Percentiles rank a stretch among this genome's conserved stretches.
These are phyloP conservation scores for Aphanomyces cochlioides DNA, from an alignment of 352 stramenopile species.

Conservation along the genomic window DNA sequence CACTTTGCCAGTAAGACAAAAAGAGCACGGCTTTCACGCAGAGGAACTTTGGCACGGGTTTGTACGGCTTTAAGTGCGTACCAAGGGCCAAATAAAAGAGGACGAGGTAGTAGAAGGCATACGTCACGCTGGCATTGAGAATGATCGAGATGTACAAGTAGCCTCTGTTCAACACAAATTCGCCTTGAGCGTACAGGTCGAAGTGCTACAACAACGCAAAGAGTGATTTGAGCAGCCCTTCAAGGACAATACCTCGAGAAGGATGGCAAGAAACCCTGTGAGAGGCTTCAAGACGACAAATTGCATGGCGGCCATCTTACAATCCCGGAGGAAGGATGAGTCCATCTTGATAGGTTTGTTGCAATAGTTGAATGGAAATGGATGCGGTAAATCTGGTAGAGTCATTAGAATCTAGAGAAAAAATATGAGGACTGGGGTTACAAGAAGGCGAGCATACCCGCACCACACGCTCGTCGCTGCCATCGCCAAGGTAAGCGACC, in stretches of 20 bases:
- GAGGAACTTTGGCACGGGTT: constrained; percentile 97
- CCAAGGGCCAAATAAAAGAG: constrained; percentile 95
- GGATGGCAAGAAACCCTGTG: constrained; percentile 84
- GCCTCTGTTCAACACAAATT: constrained; percentile 73
- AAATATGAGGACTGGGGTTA: constrained; percentile 30
- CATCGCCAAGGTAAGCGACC: constrained; percentile 92
- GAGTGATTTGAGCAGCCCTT: constrained; percentile 26
- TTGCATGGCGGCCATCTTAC: constrained; percentile 94
- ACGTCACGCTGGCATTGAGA: constrained; percentile 95
- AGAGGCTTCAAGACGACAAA: constrained; percentile 95
- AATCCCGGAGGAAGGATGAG: constrained; percentile 87
- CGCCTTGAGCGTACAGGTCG: constrained; percentile 75
- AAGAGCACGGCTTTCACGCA: constrained; percentile 99
- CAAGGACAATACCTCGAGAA: constrained; percentile 58
- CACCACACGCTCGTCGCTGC: constrained; percentile 84
- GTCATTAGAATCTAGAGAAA: constrained; percentile 40
- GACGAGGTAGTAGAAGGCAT: constrained; percentile 96
- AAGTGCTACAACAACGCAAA: constrained; percentile 39
- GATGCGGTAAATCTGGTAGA: constrained; percentile 65
- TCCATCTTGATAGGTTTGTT: constrained; percentile 73
- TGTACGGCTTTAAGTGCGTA: constrained; percentile 87
- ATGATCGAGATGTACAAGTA: constrained; percentile 93
- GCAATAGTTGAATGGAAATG: constrained; percentile 69
- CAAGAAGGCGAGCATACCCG: constrained; percentile 37
- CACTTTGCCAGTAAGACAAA: constrained; percentile 97